A percentile compares a stretch with the other conserved stretches of the same genome.
Evolutionary conservation across 768 basidiomycete genomes (phyloP).

Genomic region (Galerina sulciceps): DNA sequence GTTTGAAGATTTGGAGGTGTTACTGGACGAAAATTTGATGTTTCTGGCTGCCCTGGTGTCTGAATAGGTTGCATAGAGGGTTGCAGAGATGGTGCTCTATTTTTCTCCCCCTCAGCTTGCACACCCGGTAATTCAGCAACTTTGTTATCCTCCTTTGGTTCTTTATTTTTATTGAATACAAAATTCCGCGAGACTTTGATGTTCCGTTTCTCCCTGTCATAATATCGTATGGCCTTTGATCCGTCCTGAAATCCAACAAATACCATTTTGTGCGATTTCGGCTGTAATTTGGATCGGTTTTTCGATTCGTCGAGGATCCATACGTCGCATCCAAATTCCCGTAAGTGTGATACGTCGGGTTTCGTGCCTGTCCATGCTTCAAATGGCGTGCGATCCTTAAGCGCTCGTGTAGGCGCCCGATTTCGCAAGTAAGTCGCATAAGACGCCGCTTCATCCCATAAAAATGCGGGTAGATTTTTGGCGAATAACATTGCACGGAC

Average conservation of each 20-base stretch:
- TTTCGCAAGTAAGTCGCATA: background rate
- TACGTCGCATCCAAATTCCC: slow-evolving; percentile 29
- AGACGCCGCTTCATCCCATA: background rate
- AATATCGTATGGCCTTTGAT: slow-evolving; percentile 27
- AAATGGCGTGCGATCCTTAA: slow-evolving; percentile 21
- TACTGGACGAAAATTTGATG: background rate
- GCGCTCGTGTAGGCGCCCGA: background rate
- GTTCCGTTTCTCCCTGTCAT: slow-evolving; percentile 16
- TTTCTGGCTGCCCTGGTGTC: background rate
- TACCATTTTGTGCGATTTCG: slow-evolving; percentile 22
- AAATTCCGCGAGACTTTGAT: slow-evolving; percentile 31
- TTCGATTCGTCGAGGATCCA: slow-evolving; percentile 22
- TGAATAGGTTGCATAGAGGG: background rate
- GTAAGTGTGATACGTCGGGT: slow-evolving; percentile 26
- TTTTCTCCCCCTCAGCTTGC: slow-evolving; percentile 24
- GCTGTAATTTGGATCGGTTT: slow-evolving; percentile 20
- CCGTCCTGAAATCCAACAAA: slow-evolving; percentile 29
- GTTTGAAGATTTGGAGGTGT: background rate
- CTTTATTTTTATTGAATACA: slow-evolving; percentile 20
- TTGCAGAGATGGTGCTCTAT: background rate
- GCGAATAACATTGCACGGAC: background rate
- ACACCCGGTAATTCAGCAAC: slow-evolving; percentile 13
- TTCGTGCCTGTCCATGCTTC: slow-evolving; percentile 22
- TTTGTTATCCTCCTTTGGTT: slow-evolving; percentile 16
- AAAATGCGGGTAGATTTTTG: background rate